Base-by-base conservation (phyloP, 164 flowering plant species). In the Nymphaea colorata region DNA sequence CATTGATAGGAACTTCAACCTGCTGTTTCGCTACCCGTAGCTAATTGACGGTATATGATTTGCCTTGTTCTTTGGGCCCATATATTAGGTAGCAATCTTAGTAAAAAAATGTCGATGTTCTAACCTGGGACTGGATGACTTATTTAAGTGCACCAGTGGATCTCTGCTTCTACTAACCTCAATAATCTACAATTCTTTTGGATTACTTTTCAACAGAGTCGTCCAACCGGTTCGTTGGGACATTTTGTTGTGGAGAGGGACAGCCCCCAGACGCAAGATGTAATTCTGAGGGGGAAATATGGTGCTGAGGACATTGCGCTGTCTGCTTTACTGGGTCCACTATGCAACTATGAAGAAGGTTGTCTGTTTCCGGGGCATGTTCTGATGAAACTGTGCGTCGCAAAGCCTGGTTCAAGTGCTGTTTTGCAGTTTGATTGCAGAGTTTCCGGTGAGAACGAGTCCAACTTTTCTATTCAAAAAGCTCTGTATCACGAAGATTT, bases 361-460 rank as follows among this genome's bases (percentile, higher is more conserved):
- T 57, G 59, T 62, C 43, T 15, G 5, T 79, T 82, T 44, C 87
- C 85, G 0, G 75, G 83, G 75, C 71, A 76, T n/a, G 87, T 76
- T 70, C 65, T 78, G 70, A 86, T 90, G 91, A 90, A 90, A 73
- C 83, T 92, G 5, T 88, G 90, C 75, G 55, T 92, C 5, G 86
- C 73, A 61, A 92, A 88, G 82, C 87, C 88, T 44, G 82, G 86
- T 8, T 67, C 86, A 78, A 80, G 83, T 71, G 81, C 93, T 4
- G 65, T 88, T 6, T 73, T 92, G 81, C 93, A 83, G 77, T 90
- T 92, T 75, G 88, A 90, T 73, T 92, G 98, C 68, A 75, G 72
- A 18, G 73, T 81, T 64, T 72, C 41, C 18, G 70, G 75, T 65
- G 73, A 44, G 62, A 70, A 61, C 57, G 61, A 41, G 17, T 77